phyloP scores from a whole-genome alignment of 2,329 filamentous ascomycete genomes.

The Penicillium sp. region DNA sequence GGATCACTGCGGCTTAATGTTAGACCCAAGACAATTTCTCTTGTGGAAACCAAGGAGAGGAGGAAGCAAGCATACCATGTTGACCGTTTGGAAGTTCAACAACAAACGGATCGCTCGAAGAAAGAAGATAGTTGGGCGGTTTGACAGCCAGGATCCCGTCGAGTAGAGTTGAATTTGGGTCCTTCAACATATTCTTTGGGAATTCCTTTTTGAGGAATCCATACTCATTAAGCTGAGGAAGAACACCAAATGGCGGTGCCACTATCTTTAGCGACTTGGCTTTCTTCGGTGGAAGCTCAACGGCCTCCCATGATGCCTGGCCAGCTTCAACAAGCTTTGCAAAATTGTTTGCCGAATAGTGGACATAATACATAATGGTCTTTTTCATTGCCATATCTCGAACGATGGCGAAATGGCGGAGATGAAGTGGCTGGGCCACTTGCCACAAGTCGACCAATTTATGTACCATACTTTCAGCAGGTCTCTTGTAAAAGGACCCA shows the following conservation, averaged over 20 bases:
- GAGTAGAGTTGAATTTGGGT: slow-evolving; percentile 45
- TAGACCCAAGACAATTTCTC: slow-evolving; percentile 6
- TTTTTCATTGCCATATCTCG: slow-evolving; percentile 52
- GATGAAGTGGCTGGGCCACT: slow-evolving; percentile 56
- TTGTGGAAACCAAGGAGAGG: neutral
- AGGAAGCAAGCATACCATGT: slow-evolving; percentile 27
- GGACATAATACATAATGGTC: slow-evolving; percentile 53
- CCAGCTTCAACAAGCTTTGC: slow-evolving; percentile 52
- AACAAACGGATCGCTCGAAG: slow-evolving; percentile 36
- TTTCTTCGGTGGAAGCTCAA: slow-evolving; percentile 39
- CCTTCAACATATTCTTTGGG: slow-evolving; percentile 37
- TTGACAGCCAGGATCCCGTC: slow-evolving; percentile 37
- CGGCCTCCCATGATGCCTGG: slow-evolving; percentile 54
- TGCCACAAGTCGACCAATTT: slow-evolving; percentile 58
- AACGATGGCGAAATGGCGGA: slow-evolving; percentile 57
- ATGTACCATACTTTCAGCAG: slow-evolving; percentile 52
- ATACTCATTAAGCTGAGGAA: slow-evolving; percentile 45
- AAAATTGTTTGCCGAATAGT: slow-evolving; percentile 55
- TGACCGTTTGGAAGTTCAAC: slow-evolving; percentile 29
- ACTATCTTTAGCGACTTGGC: slow-evolving; percentile 28
- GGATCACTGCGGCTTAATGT: slow-evolving; percentile 8
- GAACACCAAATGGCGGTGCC: slow-evolving; percentile 32
- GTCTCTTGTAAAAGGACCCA: slow-evolving; percentile 54
- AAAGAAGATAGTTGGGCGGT: slow-evolving; percentile 35
- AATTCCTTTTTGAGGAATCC: slow-evolving; percentile 44